Evolutionary conservation across 805 yeast genomes (phyloP), one percentile per base, ranked within the genome.

Genomic region (Kluyveromyces aestuarii): DNA sequence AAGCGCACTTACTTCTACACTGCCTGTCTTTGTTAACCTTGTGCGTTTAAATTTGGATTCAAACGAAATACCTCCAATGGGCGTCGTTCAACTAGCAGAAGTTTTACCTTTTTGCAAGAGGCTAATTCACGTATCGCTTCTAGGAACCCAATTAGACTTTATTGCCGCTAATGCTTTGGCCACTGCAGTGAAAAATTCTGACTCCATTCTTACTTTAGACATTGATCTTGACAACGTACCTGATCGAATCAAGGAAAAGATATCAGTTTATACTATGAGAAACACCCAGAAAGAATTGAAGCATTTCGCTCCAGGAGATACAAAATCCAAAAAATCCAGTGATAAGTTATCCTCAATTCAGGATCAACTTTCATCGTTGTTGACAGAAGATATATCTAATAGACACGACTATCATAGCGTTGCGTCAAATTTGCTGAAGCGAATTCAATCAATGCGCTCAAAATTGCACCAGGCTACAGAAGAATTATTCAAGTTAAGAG

Each of bases 181-280:
- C 11, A 82, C 80, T 42, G 84, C 88, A 0, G 74, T 87, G 40
- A 78, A 79, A 56, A 73, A 76, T 49, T 79, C 89, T 16, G 70
- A 72, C 11, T 73, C 84, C 2, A 66, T 90, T 30, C 79, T 81
- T 47, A 78, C 84, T 0, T 61, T 88, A 19, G 93, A 84, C 53
- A 72, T 85, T 39, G 89, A 86, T 54, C 71, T 71, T 48, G 79
- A 71, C 3, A 67, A 71, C 8, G 71, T 86, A 56, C 80, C 89
- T 1, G 73, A 73, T 25, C 70, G 75, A 41, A 71, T 81, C 54
- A 80, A 75, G 57, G 84, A 85, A 50, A 76, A 77, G 50, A 74
- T 89, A 44, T 87, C 95, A 0, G 70, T 86, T 21, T 84, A 84
- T 61, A 81, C 91, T 10, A 81, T 90, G 80, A 77, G 82, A 58